phyloP scores from a whole-genome alignment of 257 asterid species.

The Orobanche coerulescens region DNA sequence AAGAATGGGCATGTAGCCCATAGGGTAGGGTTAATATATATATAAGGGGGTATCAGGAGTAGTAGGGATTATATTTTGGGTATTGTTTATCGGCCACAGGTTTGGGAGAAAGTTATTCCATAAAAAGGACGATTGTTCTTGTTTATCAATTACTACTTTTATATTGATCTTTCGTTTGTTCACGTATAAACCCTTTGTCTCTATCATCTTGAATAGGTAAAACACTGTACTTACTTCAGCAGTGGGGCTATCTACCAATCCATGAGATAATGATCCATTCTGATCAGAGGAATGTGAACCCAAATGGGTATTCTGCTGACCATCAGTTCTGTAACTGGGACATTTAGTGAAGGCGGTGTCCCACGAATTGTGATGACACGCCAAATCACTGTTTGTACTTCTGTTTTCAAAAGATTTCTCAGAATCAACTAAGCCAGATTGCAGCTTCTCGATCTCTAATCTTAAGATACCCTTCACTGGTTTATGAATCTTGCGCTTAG shows the following conservation, averaged over 20 bases:
- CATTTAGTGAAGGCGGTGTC: slow-evolving; percentile 33
- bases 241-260: slow-evolving; percentile 35
- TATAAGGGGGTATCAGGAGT: too few relatives aligned
- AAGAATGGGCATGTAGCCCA: too few relatives aligned
- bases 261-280: slow-evolving; percentile 60
- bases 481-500: slow-evolving; percentile 91
- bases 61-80: too few relatives aligned
- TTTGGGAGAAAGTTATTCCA: too few relatives aligned
- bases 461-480: slow-evolving; percentile 88
- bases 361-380: slow-evolving; percentile 38
- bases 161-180: too few relatives aligned
- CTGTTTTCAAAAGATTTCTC: slow-evolving; percentile 53
- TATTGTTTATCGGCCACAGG: too few relatives aligned
- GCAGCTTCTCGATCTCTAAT: slow-evolving; percentile 94
- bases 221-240: slow-evolving; percentile 54
- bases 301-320: slow-evolving; percentile 30
- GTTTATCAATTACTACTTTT: too few relatives aligned
- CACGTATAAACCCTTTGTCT: too few relatives aligned
- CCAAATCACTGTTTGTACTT: slow-evolving; percentile 41
- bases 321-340: slow-evolving; percentile 43
- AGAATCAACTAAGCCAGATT: slow-evolving; percentile 49
- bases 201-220: slow-evolving; percentile 6
- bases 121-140: too few relatives aligned
- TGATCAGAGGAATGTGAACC: slow-evolving; percentile 51
- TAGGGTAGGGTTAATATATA: too few relatives aligned